Evolutionary conservation across 2,329 filamentous ascomycete genomes (phyloP), one percentile per base, ranked within the genome.

Genomic region (Colletotrichum plurivorum): DNA sequence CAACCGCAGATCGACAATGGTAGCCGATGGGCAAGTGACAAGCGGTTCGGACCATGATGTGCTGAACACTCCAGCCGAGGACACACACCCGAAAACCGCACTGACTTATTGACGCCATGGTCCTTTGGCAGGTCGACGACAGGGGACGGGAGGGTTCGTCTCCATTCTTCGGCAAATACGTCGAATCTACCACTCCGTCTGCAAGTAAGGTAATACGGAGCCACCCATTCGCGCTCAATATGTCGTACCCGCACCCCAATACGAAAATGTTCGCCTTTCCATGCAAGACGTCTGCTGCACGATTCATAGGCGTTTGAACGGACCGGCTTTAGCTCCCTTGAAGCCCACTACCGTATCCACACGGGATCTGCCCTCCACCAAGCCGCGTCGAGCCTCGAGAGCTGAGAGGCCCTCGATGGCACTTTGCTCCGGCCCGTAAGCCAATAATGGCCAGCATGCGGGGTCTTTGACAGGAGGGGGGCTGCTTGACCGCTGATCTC

Each of bases 11-110:
- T 12, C n/a, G 18, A 51, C 18, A 13, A 5, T 45, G 41, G 13
- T 8, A 25, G n/a, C 25, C 16, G 41, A n/a, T 8, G 13, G 41
- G 10, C 13, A 10, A 41, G 39, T 41, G 10, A 10, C 7, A 25
- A 2, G 6, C 15, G n/a, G 55, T 60, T 60, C 63, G 39, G 55
- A 60, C 16, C 39, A 39, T n/a, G 15, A 46, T 25, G 48, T 48
- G 55, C 25, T 64, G 39, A 60, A 53, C 48, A 45, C 39, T 53
- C 20, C 20, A 15, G 5, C 18, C 5, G 2, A 3, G 20, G 22
- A 20, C 6, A 59, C 56, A 25, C 39, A 18, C n/a, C 20, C 49
- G 18, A n/a, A 3, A 45, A 41, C 1, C 41, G 6, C 15, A 31
- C 15, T 36, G 22, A 6, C 31, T 9, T 2, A 2, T 36, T 36